Evolutionary conservation across 805 yeast genomes (phyloP), one percentile per base, ranked within the genome.

Genomic region (Lipomyces oligophaga): DNA sequence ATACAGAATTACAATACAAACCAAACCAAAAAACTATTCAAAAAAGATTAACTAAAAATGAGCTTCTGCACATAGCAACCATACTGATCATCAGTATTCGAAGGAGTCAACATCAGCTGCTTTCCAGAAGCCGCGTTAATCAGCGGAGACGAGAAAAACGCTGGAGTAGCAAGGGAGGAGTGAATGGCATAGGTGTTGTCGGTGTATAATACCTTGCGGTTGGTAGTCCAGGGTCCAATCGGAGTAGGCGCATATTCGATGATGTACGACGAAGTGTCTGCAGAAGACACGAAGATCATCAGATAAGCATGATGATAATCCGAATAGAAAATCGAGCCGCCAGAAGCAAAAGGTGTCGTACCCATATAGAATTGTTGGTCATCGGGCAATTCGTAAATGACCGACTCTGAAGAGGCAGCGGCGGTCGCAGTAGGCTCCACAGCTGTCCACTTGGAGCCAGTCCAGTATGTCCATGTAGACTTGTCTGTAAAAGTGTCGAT

Each of bases 401-500:
- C 34, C 7, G 34, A 15, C 11, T 38, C 48, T 2, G 22, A 3
- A 8, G 1, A n/a, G 15, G 36, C 34, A 25, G 32, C 19, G 8
- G 15, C 5, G 13, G 34, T 38, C 3, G 48, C 38, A 22, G 34
- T 18, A 13, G 48, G 48, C 15, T 44, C 48, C 10, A 15, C 18
- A 7, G 38, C 16, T 3, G 48, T 27, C 43, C 48, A 44, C 6
- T 34, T 22, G 31, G 30, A 26, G 30, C 33, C 30, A 15, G 34
- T 10, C 34, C 38, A 43, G 34, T 43, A 43, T 10, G 26, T n/a
- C 47, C 47, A 43, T 10, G 38, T 31, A 3, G 43, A 31, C 22
- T 44, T 38, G 34, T 38, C 43, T 3, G 39, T 24, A 10, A 38
- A 30, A 15, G 41, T 16, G 28, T 13, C 10, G 10, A 43, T 36